phyloP scores from a whole-genome alignment of 495 filamentous ascomycete species.

The Lichenothelia convexa region DNA sequence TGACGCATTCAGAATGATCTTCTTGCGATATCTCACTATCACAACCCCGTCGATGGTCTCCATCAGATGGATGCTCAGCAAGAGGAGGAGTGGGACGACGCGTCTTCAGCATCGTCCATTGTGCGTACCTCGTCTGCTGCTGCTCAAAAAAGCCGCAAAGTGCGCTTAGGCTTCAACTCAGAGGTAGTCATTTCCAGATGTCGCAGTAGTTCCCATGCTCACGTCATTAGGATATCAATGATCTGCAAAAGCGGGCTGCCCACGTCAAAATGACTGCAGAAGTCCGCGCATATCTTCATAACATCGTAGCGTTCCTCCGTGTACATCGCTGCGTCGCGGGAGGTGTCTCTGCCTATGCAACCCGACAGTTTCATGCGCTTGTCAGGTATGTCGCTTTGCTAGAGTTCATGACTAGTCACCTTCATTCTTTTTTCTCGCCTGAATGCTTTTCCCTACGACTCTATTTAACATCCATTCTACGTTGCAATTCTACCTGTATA shows the following conservation, averaged over 20 bases:
- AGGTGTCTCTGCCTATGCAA: slow-evolving; percentile 59
- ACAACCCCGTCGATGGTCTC: slow-evolving; percentile 53
- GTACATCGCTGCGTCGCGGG: slow-evolving; percentile 68
- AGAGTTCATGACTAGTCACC: no score
- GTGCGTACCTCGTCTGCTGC: neutral
- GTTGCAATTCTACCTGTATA: neutral
- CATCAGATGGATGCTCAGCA: slow-evolving; percentile 49
- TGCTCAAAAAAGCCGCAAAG: no score
- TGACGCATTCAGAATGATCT: slow-evolving; percentile 45
- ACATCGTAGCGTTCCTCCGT: slow-evolving; percentile 69
- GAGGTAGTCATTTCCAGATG: no score
- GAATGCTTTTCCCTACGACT: no score
- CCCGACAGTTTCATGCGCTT: slow-evolving; percentile 52
- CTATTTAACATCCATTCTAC: no score
- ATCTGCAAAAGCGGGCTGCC: slow-evolving; percentile 21
- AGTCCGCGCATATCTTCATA: slow-evolving; percentile 61
- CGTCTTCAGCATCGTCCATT: neutral
- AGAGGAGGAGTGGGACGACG: slow-evolving; percentile 1
- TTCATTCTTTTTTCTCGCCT: no score
- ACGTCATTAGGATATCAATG: slow-evolving; percentile 30
- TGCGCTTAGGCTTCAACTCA: no score
- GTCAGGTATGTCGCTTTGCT: slow-evolving; percentile 28
- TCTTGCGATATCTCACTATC: slow-evolving; percentile 77
- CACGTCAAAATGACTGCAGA: slow-evolving; percentile 38
- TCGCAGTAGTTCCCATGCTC: no score